Base-by-base conservation (phyloP, 495 filamentous ascomycete species). In the Venustampulla echinocandica region DNA sequence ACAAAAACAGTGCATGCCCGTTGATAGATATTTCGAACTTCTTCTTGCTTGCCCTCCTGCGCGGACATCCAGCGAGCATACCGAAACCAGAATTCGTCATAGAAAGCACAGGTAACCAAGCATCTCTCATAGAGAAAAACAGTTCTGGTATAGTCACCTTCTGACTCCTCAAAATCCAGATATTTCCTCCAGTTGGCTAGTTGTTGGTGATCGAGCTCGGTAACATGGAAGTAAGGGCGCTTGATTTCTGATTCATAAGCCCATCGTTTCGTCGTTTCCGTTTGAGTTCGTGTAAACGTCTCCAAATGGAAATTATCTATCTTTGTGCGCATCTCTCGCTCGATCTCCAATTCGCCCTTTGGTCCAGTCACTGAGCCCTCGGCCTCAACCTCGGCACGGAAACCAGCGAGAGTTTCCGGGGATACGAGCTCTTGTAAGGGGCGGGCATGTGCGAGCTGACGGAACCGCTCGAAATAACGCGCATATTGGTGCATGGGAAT, bases 401-500 rank as follows among this genome's bases (percentile, higher is more conserved):
- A 87, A 44, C 79, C 77, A 3, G 76, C 67, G 34, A 95, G 64
- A 20, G 72, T 75, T 6, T 90, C 84, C 2, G 73, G 62, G 0
- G 84, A 72, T 0, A 82, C 76, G 13, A 97, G 70, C 61, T 95
- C 89, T 18, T 61, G 47, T 14, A 95, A 57, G 17, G 89, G 86
- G 0, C 84, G 79, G 25, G 64, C 74, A 49, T 85, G 80, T 0
- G 90, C 82, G 15, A 92, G 69, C 51, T 84, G 76, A 14, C 86
- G 82, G 66, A 90, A 95, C 0, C 87, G 81, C 62, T 96, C 89
- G 56, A 89, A 97, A 67, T 96, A 97, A 10, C 89, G 81, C 14
- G 87, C 83, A 71, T 95, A 97, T 61, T 96, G 89, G 59, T 98
- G 90, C 82, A 95, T 87, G 1, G 93, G 93, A 33, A 99, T 90